Conservation (phyloP, 768 basidiomycete genomes). For the Lactifluus subvellereus region DNA sequence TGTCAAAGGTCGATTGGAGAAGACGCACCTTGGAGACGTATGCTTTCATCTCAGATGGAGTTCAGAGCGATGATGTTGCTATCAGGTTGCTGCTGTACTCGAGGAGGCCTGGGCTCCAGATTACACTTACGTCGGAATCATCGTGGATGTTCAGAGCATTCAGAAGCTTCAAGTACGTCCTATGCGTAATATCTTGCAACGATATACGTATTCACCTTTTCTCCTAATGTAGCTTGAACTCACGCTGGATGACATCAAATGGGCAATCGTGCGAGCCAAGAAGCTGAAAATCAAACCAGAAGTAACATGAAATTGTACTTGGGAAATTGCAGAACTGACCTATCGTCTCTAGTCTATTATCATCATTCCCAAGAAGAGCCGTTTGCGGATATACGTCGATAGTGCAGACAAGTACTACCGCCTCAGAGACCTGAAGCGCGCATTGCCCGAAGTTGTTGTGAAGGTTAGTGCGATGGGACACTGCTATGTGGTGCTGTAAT, state of each 20-base stretch:
- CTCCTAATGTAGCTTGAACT: constrained; percentile 66
- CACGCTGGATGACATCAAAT: constrained; percentile 87
- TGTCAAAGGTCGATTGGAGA: constrained; percentile 94
- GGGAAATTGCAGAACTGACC: neutral
- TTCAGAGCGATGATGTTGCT: neutral
- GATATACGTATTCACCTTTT: neutral
- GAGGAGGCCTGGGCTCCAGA: constrained; percentile 96
- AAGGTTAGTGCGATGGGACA: constrained; percentile 49
- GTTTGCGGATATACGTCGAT: constrained; percentile 76
- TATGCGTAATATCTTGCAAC: neutral
- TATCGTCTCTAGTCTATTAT: constrained; percentile 53
- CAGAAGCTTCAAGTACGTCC: constrained; percentile 72
- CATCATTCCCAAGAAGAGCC: constrained; percentile 64
- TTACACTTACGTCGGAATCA: constrained; percentile 89
- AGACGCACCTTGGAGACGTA: constrained; percentile 91
- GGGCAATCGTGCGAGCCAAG: constrained; percentile 78
- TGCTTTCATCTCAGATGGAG: constrained; percentile 26
- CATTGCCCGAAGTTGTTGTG: constrained; percentile 80
- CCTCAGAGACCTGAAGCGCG: constrained; percentile 80
- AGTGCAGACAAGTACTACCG: constrained; percentile 74
- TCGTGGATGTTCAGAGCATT: constrained; percentile 84
- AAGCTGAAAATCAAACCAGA: constrained; percentile 92
- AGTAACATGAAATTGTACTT: constrained; percentile 34
- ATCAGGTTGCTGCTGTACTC: constrained; percentile 80
- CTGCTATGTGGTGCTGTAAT: neutral